Conservation (phyloP, 2,329 filamentous ascomycete species). For the Thielaviopsis populi region DNA sequence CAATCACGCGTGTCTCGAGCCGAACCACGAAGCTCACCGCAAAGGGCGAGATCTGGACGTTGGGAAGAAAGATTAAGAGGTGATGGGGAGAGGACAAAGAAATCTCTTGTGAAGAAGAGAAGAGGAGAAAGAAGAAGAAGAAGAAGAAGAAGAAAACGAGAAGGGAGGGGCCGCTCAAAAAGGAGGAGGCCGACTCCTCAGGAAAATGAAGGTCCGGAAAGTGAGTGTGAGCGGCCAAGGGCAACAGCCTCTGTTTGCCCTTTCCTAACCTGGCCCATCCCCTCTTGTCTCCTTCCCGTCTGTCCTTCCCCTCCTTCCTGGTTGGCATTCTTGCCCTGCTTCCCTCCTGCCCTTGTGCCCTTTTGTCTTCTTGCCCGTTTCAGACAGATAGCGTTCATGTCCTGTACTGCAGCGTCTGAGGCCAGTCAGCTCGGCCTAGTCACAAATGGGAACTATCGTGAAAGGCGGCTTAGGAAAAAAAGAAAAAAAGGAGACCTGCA, state of each 20-base stretch:
- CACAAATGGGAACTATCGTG: not conserved
- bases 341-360: not conserved
- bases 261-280: not conserved
- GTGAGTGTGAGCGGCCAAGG: not conserved
- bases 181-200: not conserved
- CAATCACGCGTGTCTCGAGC: not conserved
- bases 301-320: not conserved
- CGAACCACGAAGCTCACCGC: slow-evolving; percentile 11
- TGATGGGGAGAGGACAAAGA: not conserved
- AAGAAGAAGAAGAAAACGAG: not conserved
- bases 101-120: not conserved
- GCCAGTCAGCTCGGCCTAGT: not conserved
- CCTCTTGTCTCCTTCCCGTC: not conserved
- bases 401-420: not conserved
- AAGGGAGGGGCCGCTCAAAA: not conserved
- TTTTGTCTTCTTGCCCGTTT: not conserved
- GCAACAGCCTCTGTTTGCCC: not conserved
- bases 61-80: not conserved
- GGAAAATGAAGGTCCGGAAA: not conserved
- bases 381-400: not conserved
- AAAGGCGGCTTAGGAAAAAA: not conserved
- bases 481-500: not conserved
- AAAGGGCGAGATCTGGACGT: slow-evolving; percentile 7
- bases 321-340: not conserved
- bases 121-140: not conserved